Evolutionary conservation across 164 flowering plant species (phyloP), one percentile per base, ranked within the genome.

Genomic region (Umbellularia californica): DNA sequence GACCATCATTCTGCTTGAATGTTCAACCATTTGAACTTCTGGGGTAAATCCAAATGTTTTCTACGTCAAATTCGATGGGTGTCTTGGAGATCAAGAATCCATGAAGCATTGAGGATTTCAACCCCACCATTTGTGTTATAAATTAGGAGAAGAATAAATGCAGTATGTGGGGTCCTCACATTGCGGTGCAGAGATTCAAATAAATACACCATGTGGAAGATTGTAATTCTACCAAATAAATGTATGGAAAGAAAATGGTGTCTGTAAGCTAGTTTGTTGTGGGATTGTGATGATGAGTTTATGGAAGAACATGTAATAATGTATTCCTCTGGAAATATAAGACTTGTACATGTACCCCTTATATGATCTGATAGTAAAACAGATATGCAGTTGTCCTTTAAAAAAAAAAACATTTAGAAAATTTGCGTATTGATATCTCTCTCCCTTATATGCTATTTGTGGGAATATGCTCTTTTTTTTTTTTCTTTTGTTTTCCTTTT

Each of bases 71-170:
- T 55, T 14, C 5, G 20, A 15, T 14, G 60, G 60, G 19, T 12
- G 7, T 12, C 13, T 55, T 55, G 60, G 20, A 55, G 13, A 50
- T 30, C 2, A 25, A 28, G 35, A 68, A 62, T 22, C 65, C 27
- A 23, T 15, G 73, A 73, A 77, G 73, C 68, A 68, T 55, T 22
- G 58, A 64, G 58, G 72, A 47, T 27, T 70, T 74, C 17, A 73
- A 20, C 13, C 19, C 12, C 15, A 52, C 28, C 0, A 20, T 60
- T 77, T 17, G 70, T 62, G 64, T 77, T 74, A 72, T 73, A 75
- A 77, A 55, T 74, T 72, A 74, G 78, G 74, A 33, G 58, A 73
- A 51, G 70, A 70, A 81, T 75, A 30, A 78, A 47, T 24, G 41
- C 20, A 47, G 14, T 12, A 64, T 68, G n/a, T 52, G 65, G 76